Conservation (phyloP, 2,329 filamentous ascomycete genomes). For the Colletotrichum camelliae region DNA sequence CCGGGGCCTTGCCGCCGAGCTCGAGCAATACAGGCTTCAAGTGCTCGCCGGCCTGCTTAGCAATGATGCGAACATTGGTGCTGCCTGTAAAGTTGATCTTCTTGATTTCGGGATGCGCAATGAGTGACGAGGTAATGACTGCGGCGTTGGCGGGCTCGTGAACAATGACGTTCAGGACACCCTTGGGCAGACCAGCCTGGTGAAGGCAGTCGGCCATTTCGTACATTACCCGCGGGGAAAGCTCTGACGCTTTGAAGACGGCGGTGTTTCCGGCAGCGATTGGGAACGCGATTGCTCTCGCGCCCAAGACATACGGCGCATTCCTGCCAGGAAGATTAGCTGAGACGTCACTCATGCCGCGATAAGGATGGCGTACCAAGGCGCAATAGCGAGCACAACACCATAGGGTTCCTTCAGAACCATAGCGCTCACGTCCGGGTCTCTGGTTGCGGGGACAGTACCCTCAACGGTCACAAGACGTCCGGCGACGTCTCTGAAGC, state of each 20-base stretch:
- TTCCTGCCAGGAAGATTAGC: conserved; percentile 49
- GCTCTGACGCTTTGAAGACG: conserved; percentile 75
- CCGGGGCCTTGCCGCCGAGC: conserved; percentile 81
- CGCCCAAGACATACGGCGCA: conserved; percentile 59
- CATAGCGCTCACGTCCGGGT: conserved; percentile 59
- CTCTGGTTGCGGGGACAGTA: conserved; percentile 32
- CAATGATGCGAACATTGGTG: conserved; percentile 74
- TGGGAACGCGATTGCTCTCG: conserved; percentile 63
- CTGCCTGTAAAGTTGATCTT: conserved; percentile 90
- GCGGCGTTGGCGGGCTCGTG: conserved; percentile 70
- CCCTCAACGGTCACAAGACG: conserved; percentile 37
- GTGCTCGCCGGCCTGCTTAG: conserved; percentile 70
- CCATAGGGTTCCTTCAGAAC: conserved; percentile 76
- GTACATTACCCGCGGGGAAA: conserved; percentile 68
- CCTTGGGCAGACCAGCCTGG: conserved; percentile 78
- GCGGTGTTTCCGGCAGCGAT: conserved; percentile 81
- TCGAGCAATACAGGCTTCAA: conserved; percentile 84
- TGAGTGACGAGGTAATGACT: conserved; percentile 69
- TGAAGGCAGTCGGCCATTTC: conserved; percentile 68
- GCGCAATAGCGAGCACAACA: conserved; percentile 79
- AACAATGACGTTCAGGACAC: conserved; percentile 76
- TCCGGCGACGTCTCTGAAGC: conserved; percentile 43
- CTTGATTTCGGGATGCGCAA: conserved; percentile 69
- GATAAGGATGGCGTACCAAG: conserved; percentile 64
- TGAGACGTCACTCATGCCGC: not conserved